phyloP scores from a whole-genome alignment of 768 basidiomycete species.

The Basidioascus undulatus region DNA sequence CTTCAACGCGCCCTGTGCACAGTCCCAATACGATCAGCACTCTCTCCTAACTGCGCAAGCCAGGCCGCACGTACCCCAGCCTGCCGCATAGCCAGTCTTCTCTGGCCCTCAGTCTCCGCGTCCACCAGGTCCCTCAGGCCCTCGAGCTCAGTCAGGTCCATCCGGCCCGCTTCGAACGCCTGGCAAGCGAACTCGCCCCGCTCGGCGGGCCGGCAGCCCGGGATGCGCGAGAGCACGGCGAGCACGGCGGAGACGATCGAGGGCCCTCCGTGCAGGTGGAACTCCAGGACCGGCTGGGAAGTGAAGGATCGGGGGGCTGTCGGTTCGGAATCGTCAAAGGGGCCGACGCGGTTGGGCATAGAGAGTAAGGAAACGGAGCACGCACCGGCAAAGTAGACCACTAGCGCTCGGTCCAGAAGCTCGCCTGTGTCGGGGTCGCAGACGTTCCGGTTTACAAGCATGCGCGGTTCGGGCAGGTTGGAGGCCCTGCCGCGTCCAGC shows the following conservation, averaged over 20 bases:
- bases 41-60: neutral
- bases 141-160: conserved; percentile 75
- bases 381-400: conserved; percentile 57
- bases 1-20: conserved; percentile 34
- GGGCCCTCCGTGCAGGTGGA: conserved; percentile 68
- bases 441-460: conserved; percentile 16
- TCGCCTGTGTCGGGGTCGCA: conserved; percentile 36
- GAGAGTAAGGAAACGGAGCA: neutral
- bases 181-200: conserved; percentile 74
- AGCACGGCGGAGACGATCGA: conserved; percentile 54
- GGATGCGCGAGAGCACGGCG: conserved; percentile 29
- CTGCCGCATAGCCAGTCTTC: conserved; percentile 42
- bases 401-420: conserved; percentile 51
- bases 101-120: conserved; percentile 63
- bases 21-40: too few relatives aligned
- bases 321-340: neutral
- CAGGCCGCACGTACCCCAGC: conserved; percentile 28
- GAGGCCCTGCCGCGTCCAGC: conserved; percentile 20
- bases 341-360: too few relatives aligned
- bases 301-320: conserved; percentile 61
- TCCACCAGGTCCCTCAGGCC: conserved; percentile 67
- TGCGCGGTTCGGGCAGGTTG: conserved; percentile 3
- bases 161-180: conserved; percentile 51
- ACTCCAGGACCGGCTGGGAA: conserved; percentile 52
- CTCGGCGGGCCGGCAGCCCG: conserved; percentile 49